Evolutionary conservation across 495 filamentous ascomycete species (phyloP), one percentile per base, ranked within the genome.

Genomic region (Podospora anserina): DNA sequence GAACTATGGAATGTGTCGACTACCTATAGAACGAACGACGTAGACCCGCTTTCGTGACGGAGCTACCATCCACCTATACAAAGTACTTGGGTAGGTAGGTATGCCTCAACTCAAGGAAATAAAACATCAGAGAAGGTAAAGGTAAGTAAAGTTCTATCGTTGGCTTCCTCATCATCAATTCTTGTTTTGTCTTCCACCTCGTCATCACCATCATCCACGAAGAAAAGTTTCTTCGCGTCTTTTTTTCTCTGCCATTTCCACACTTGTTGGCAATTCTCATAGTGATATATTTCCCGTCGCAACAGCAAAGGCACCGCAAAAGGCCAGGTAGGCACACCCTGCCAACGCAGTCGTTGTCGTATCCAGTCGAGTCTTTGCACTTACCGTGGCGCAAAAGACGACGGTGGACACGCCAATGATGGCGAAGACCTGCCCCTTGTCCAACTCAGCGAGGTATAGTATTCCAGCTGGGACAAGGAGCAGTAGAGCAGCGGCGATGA

Each of bases 331-430:
- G 11, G 53, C 62, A 16, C 62, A 65, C 4, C 44, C 67, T 9
- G 28, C 54, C 6, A 60, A 9, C 32, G 59, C 3, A 1, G 62
- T 55, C 34, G 54, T 65, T 28, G 54, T 30, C n/a, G 55, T 54
- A 56, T 69, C 62, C 4, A 54, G 13, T 18, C 44, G 56, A 5
- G 44, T 30, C 20, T 23, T 23, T 4, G 27, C n/a, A 5, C 27
- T 65, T 2, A 69, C 18, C 5, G 28, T 18, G 16, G 54, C 27
- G 44, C 62, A 65, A 32, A 69, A 69, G 30, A 61, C 3, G 20
- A 65, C 1, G 18, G 55, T 61, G 19, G 28, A 69, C 18, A 27
- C 67, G n/a, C 64, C 67, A 13, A 69, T 63, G 62, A 69, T 28
- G 13, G 49, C 67, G 34, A 61, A 69, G 7, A 30, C 19, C 32